phyloP scores from a whole-genome alignment of 202 grass and related monocot genomes.

The Panicum virgatum region DNA sequence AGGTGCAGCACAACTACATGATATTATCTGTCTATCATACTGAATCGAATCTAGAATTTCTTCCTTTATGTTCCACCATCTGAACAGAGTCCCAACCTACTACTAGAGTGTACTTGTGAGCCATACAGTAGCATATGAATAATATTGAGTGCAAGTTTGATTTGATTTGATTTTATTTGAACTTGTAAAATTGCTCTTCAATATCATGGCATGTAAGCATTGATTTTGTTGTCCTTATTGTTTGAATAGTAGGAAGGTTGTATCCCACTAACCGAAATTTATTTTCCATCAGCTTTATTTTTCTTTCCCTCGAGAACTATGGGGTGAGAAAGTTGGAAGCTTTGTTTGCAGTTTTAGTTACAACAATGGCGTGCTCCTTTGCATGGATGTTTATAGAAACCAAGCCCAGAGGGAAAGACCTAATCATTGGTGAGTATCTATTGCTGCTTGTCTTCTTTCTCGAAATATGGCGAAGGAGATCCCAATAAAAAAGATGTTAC shows the following conservation, averaged over 20 bases:
- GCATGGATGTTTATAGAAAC: slow-evolving; percentile 80
- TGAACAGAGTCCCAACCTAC: neutral
- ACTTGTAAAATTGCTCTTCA: neutral
- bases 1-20: neutral
- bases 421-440: slow-evolving; percentile 49
- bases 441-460: neutral
- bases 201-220: neutral
- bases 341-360: slow-evolving; percentile 70
- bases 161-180: neutral
- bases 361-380: slow-evolving; percentile 74
- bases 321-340: slow-evolving; percentile 85
- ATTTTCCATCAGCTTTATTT: slow-evolving; percentile 47
- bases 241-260: neutral
- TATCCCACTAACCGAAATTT: slow-evolving; percentile 21
- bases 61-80: neutral
- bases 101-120: neutral
- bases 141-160: neutral
- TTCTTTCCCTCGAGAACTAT: slow-evolving; percentile 84
- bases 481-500: neutral
- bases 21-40: neutral
- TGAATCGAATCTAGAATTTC: neutral
- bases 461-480: neutral
- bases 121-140: neutral
- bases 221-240: slow-evolving; percentile 14
- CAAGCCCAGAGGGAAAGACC: slow-evolving; percentile 69